Conservation (phyloP, 768 basidiomycete genomes). For the Xerocomellus dryophilus region DNA sequence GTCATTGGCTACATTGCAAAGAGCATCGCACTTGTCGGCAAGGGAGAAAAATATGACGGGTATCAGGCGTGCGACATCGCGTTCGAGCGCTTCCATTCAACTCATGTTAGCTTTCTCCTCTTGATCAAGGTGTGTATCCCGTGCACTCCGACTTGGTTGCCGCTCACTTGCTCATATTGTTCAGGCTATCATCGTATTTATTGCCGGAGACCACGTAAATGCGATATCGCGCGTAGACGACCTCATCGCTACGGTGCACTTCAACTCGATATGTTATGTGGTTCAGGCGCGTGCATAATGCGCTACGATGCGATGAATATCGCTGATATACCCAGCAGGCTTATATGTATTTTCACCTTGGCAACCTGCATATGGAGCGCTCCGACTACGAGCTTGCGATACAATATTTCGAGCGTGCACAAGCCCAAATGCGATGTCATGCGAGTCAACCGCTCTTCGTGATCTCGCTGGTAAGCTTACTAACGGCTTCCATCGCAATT, state of each 20-base stretch:
- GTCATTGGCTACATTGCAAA: not conserved
- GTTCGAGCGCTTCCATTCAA: constrained; percentile 2
- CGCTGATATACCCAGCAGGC: not conserved
- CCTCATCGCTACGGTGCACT: not conserved
- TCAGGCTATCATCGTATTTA: constrained; percentile 6
- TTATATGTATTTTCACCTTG: constrained; percentile 5
- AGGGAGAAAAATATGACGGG: not conserved
- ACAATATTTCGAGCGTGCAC: not conserved
- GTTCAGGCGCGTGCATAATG: not conserved
- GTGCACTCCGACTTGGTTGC: not conserved
- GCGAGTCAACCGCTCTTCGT: not conserved
- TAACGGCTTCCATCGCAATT: too few species aligned
- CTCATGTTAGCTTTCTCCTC: constrained; percentile 1
- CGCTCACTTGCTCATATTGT: not conserved
- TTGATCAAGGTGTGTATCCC: constrained; percentile 8
- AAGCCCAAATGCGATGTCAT: not conserved
- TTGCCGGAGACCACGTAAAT: not conserved
- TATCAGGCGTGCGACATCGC: constrained; percentile 1
- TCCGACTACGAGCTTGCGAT: constrained; percentile 2
- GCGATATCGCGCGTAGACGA: constrained; percentile 4
- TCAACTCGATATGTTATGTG: not conserved
- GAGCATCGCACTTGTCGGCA: not conserved
- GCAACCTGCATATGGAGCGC: not conserved
- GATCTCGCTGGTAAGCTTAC: constrained; percentile 9
- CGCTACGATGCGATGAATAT: not conserved